Evolutionary conservation across 129 eudicot genomes (phyloP), one percentile per base, ranked within the genome.

Genomic region (Flaveria sonorensis): DNA sequence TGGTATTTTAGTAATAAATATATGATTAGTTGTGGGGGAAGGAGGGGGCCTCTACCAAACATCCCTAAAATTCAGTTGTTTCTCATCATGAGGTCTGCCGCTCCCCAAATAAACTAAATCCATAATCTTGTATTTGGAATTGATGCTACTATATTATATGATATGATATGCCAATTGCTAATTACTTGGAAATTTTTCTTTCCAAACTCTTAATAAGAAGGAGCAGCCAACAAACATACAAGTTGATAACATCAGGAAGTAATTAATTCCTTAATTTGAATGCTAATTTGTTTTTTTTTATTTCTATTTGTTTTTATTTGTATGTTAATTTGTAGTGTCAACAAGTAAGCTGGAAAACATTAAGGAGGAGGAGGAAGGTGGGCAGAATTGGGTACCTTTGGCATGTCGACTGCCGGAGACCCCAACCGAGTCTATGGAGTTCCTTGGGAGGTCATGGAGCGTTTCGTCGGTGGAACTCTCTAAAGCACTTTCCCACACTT

Each of bases 341-440:
- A 70, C 78, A 59, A 77, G 84, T 55, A 83, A 39, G 87, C 85
- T 92, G 42, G 88, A 83, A 62, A 84, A 88, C 75, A 92, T 92
- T 28, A 81, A 83, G 61, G 98, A 92, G 83, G 93, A 90, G 18
- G 75, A 73, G 43, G 87, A 70, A 10, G 84, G 77, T 23, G 87
- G 68, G 9, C 82, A 79, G 24, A 80, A 70, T 28, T 84, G 92
- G 93, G 68, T 73, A 19, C 83, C 88, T 16, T 66, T 77, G 10
- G 11, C 90, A 3, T 87, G 91, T 51, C 98, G 86, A 10, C 92
- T 88, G 50, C 98, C 98, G 0, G 94, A 90, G 65, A 92, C 98
- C 7, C 98, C 98, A 2, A 90, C 96, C 0, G 93, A 92, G 79
- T 85, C 98, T 19, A 90, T 92, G 98, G 98, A 92, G 94, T 92